Percentiles rank a stretch among this genome's conserved stretches.
Evolutionary conservation across 352 stramenopile species (phyloP).

Genomic region (Hyaloperonospora brassicae): DNA sequence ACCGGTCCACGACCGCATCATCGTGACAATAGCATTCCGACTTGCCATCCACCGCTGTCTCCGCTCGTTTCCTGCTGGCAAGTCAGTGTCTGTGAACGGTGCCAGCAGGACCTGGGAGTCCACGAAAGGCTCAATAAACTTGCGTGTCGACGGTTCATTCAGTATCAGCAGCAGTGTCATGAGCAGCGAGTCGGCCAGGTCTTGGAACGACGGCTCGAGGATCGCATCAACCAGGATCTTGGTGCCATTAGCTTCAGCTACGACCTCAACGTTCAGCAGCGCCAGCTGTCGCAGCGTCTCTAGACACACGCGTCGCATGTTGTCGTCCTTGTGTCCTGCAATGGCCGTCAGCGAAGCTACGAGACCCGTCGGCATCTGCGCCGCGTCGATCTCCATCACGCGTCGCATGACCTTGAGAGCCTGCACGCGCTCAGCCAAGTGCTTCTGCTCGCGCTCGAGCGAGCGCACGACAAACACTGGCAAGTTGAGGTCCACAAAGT

Average conservation of each 20-base stretch:
- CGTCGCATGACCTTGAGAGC: conserved; percentile 80
- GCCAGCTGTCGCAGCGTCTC: conserved; percentile 80
- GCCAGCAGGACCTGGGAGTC: conserved; percentile 81
- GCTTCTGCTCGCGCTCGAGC: conserved; percentile 82
- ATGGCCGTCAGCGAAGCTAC: conserved; percentile 77
- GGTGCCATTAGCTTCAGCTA: conserved; percentile 77
- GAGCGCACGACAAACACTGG: conserved; percentile 77
- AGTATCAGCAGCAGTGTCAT: conserved; percentile 82
- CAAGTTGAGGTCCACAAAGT: conserved; percentile 61
- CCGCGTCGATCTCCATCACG: conserved; percentile 81
- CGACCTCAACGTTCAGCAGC: conserved; percentile 72
- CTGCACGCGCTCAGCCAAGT: conserved; percentile 77
- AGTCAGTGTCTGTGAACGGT: conserved; percentile 84
- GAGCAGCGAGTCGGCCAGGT: conserved; percentile 75
- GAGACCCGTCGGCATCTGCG: conserved; percentile 76
- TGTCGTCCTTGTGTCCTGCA: conserved; percentile 84
- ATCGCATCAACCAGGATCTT: conserved; percentile 83
- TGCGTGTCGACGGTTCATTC: conserved; percentile 76
- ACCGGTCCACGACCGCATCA: conserved; percentile 88
- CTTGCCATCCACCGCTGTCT: conserved; percentile 86
- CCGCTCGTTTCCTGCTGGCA: conserved; percentile 73
- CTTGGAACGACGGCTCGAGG: conserved; percentile 81
- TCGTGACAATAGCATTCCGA: conserved; percentile 83
- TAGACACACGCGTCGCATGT: conserved; percentile 78
- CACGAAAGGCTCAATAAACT: conserved; percentile 84